Evolutionary conservation across 257 asterid species (phyloP), one percentile per base, ranked within the genome.

Genomic region (Lantana camara): DNA sequence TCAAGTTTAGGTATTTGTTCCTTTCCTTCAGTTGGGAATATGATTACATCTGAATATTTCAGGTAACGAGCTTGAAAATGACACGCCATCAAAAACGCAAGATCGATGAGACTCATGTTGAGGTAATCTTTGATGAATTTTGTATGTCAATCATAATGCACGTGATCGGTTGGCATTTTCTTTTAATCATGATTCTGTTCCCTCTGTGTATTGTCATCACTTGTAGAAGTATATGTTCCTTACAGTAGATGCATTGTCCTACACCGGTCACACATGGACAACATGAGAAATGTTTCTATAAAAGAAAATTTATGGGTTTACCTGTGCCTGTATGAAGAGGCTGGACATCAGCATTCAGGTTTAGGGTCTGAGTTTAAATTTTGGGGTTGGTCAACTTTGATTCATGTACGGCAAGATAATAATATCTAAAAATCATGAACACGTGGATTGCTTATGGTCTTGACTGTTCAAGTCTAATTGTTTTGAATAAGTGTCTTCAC

Each of bases 11-110:
- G 15, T 44, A 48, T 47, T 13, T 49, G 16, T 70, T 58, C 45
- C 22, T 46, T 63, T 22, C 50, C 63, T 56, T 27, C 56, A 58
- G 57, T 57, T 55, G 67, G 69, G 51, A 41, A 68, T 55, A 48
- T 60, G 51, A 69, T 80, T 63, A 48, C 63, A 19, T 60, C 48
- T 63, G 60, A 42, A 49, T n/a, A 23, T 80, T 80, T 77, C 87
- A 93, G 99, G 97, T 82, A 40, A 90, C 99, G 56, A 90, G 95
- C 85, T 82, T 93, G 89, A 90, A 93, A 76, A 93, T 90, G 99
- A 93, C 99, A 2, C 85, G 96, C 15, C 97, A 90, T 73, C 97
- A 93, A 69, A 93, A 93, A 68, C 96, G 99, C 37, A 93, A 93
- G 84, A 93, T 93, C 68, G 99, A 93, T 41, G 97, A 93, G 82